A percentile compares a stretch with the other conserved stretches of the same genome.
phyloP scores from a whole-genome alignment of 257 asterid species.

The Thymus mandschuricus region DNA sequence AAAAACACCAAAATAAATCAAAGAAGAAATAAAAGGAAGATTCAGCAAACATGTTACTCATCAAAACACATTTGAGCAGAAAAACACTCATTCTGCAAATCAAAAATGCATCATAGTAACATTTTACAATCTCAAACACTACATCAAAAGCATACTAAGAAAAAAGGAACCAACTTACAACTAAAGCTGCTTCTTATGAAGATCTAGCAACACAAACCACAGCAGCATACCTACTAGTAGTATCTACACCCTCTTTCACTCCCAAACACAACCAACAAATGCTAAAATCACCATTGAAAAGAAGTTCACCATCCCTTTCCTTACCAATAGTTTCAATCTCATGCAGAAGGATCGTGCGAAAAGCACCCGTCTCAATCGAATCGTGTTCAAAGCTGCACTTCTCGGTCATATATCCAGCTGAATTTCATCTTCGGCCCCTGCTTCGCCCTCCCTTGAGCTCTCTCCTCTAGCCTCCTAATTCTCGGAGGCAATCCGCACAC shows the following conservation, averaged over 20 bases:
- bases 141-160: not conserved
- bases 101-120: not conserved
- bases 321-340: conserved; percentile 20
- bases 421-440: conserved; percentile 53
- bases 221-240: conserved; percentile 23
- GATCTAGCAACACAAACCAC: conserved; percentile 27
- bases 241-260: conserved; percentile 48
- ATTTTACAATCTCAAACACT: not conserved
- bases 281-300: not conserved
- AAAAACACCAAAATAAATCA: not conserved
- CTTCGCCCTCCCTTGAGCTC: conserved; percentile 65
- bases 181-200: conserved; percentile 38
- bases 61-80: not conserved
- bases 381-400: conserved; percentile 62
- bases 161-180: conserved; percentile 19
- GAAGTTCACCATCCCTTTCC: conserved; percentile 4
- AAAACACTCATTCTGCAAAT: not conserved
- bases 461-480: conserved; percentile 68
- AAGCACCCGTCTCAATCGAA: not conserved
- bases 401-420: conserved; percentile 71
- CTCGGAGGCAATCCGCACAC: conserved; percentile 71
- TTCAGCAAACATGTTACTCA: not conserved
- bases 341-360: not conserved
- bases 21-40: not conserved
- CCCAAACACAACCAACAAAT: conserved; percentile 28